phyloP scores from a whole-genome alignment of 805 yeast genomes.

The Teunomyces kruisii region DNA sequence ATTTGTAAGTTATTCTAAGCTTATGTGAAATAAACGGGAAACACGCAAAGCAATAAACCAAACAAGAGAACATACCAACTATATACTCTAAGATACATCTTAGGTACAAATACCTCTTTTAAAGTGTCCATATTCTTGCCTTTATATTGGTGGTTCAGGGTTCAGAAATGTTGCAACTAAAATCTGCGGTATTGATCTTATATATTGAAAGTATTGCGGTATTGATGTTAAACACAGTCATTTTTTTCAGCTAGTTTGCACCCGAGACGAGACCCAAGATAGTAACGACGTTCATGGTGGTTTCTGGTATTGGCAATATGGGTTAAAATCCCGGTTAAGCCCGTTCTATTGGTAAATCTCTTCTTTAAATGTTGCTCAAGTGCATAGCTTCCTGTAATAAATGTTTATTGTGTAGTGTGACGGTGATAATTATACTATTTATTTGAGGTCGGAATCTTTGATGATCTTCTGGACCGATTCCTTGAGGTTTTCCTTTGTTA shows the following conservation, averaged over 20 bases:
- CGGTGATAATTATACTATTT: not conserved
- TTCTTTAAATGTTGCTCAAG: too few relatives aligned
- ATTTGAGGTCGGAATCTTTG: not conserved
- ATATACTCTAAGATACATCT: too few relatives aligned
- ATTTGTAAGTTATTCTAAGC: too few relatives aligned
- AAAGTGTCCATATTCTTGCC: too few relatives aligned
- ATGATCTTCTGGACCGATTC: not conserved
- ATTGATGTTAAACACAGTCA: not conserved
- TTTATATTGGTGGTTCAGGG: too few relatives aligned
- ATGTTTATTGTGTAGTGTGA: too few relatives aligned
- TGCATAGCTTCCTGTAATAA: too few relatives aligned
- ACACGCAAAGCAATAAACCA: too few relatives aligned
- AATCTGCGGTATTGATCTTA: not conserved
- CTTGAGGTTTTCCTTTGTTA: not conserved
- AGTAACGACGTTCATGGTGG: constrained; percentile 33
- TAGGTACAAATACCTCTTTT: too few relatives aligned
- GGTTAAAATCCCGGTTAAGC: constrained; percentile 37
- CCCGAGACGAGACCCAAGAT: too few relatives aligned
- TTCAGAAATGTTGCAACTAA: not conserved
- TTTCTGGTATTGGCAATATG: constrained; percentile 36
- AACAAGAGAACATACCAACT: too few relatives aligned
- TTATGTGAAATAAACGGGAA: too few relatives aligned
- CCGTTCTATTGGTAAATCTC: constrained; percentile 9
- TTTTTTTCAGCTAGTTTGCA: not conserved
- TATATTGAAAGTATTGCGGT: not conserved